Percentiles rank a stretch among this genome's conserved stretches.
phyloP scores from a whole-genome alignment of 345 rosid genomes.

The Lumnitzera littorea region DNA sequence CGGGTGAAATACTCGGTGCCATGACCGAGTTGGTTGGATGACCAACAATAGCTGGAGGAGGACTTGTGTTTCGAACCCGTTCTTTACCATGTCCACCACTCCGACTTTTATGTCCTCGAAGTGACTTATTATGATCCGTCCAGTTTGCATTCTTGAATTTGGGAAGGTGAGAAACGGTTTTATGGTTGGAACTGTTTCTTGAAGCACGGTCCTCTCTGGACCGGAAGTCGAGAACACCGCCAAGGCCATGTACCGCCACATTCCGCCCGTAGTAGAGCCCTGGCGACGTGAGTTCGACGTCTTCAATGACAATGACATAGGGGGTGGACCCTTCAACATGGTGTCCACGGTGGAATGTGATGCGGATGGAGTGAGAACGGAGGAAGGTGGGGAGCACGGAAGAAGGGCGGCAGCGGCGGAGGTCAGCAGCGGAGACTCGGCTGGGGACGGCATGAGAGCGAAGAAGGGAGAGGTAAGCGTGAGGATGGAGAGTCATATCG shows the following conservation, averaged over 20 bases:
- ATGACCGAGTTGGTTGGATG: neutral
- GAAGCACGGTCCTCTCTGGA: neutral
- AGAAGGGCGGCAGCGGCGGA: slow-evolving; percentile 22
- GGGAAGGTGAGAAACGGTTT: no score
- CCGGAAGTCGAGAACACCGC: slow-evolving; percentile 4
- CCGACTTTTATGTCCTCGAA: no score
- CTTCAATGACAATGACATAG: slow-evolving; percentile 8
- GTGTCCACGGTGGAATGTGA: slow-evolving; percentile 8
- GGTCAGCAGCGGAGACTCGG: slow-evolving; percentile 29
- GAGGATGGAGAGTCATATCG: slow-evolving; percentile 37
- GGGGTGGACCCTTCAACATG: neutral
- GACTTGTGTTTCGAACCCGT: no score
- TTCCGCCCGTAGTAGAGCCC: slow-evolving; percentile 29
- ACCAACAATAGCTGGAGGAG: neutral
- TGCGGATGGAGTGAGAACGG: slow-evolving; percentile 20
- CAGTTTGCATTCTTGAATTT: no score
- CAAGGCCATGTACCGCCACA: slow-evolving; percentile 36
- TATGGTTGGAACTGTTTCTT: no score
- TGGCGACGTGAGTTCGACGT: slow-evolving; percentile 21
- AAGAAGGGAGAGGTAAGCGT: slow-evolving; percentile 34
- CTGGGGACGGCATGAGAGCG: slow-evolving; percentile 32
- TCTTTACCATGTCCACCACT: no score
- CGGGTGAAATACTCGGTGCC: neutral
- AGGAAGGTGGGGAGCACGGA: slow-evolving; percentile 31
- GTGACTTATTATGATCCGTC: no score